phyloP scores from a whole-genome alignment of 2,329 filamentous ascomycete genomes.

The Geosmithia morbida region DNA sequence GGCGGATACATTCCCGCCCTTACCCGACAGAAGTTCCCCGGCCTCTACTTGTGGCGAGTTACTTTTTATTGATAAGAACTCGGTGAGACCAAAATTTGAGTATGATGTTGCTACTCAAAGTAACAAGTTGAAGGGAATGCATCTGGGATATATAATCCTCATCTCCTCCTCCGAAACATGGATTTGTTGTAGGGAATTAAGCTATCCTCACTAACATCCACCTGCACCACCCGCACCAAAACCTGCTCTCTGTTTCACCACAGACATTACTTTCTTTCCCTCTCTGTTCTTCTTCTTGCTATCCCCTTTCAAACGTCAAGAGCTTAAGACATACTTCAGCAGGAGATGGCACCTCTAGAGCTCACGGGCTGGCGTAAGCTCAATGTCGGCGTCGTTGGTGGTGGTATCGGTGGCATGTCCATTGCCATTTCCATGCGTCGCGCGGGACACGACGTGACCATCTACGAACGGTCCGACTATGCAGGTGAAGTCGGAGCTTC shows the following conservation, averaged over 20 bases:
- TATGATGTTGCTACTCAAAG: too few species aligned
- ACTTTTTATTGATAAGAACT: too few species aligned
- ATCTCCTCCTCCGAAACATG: too few species aligned
- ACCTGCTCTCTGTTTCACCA: too few species aligned
- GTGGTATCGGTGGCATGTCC: slow-evolving; percentile 32
- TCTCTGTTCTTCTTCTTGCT: not conserved
- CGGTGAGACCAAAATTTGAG: not conserved
- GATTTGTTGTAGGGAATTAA: not conserved
- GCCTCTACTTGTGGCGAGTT: too few species aligned
- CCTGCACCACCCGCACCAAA: too few species aligned
- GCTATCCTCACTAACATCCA: too few species aligned
- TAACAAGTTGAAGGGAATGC: too few species aligned
- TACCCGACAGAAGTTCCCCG: not conserved
- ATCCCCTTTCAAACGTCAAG: not conserved
- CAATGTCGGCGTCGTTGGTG: slow-evolving; percentile 27
- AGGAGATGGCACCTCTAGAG: not conserved
- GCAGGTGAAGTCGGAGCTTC: slow-evolving; percentile 55
- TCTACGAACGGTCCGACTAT: slow-evolving; percentile 54
- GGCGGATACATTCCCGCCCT: not conserved
- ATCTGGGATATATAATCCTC: not conserved
- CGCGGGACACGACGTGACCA: slow-evolving; percentile 33
- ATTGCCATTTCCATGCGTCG: slow-evolving; percentile 30
- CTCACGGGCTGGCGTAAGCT: slow-evolving; percentile 25
- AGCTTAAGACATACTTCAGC: not conserved
- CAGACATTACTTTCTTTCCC: too few species aligned